phyloP scores from a whole-genome alignment of 345 rosid species.

The Eucalyptus cladocalyx region DNA sequence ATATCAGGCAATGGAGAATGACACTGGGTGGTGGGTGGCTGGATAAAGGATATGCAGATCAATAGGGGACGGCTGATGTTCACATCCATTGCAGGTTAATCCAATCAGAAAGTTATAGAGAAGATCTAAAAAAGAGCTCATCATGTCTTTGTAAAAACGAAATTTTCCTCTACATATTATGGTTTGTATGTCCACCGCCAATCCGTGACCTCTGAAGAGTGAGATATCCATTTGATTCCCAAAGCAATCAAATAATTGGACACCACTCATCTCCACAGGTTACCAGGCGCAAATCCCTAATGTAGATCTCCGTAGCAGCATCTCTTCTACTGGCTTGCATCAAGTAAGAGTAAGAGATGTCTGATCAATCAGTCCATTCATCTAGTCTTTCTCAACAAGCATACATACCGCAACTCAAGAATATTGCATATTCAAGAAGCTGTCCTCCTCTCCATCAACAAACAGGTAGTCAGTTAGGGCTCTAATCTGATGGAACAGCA shows the following conservation, averaged over 20 bases:
- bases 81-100: neutral
- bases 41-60: neutral
- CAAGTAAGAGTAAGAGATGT: neutral
- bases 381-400: neutral
- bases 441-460: neutral
- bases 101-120: neutral
- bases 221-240: neutral
- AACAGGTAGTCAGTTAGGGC: neutral
- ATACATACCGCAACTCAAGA: accelerated
- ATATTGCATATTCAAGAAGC: neutral
- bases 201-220: neutral
- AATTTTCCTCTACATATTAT: neutral
- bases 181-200: neutral
- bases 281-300: neutral
- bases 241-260: neutral
- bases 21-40: neutral
- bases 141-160: neutral
- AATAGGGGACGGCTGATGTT: neutral
- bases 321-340: neutral
- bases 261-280: neutral
- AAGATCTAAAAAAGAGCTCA: neutral
- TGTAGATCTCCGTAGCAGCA: neutral
- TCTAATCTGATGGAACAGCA: neutral
- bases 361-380: neutral
- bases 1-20: neutral